phyloP scores from a whole-genome alignment of 768 basidiomycete species.

The Boletus pseudo-olivaceus region DNA sequence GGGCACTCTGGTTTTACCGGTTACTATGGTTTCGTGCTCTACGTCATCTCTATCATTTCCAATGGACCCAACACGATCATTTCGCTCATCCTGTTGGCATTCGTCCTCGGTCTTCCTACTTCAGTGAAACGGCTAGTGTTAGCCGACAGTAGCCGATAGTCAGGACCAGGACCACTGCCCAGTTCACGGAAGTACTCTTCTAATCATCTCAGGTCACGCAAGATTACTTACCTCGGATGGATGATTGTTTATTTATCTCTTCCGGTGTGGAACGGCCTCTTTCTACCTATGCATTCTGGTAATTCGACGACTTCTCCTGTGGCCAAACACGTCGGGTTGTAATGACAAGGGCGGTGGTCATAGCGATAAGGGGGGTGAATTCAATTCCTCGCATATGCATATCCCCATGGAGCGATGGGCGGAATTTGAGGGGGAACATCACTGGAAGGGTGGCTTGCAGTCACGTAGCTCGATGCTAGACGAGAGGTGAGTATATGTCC shows the following conservation, averaged over 20 bases:
- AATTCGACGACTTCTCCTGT: slow-evolving; percentile 98
- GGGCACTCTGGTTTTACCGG: slow-evolving; percentile 94
- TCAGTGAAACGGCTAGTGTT: too few relatives aligned
- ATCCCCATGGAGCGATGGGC: slow-evolving; percentile 99
- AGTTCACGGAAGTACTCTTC: too few relatives aligned
- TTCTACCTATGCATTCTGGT: slow-evolving; percentile 97
- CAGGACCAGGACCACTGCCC: too few relatives aligned
- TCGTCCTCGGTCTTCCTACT: slow-evolving; percentile 96
- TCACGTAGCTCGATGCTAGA: slow-evolving; percentile 79
- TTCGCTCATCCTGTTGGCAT: slow-evolving; percentile 86
- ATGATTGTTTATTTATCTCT: slow-evolving; percentile 94
- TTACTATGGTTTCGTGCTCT: slow-evolving; percentile 97
- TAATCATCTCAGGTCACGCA: slow-evolving; percentile 96
- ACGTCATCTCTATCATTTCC: slow-evolving; percentile 84
- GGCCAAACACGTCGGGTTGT: slow-evolving; percentile 84
- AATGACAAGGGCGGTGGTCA: slow-evolving; percentile 72
- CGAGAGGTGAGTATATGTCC: slow-evolving; percentile 48
- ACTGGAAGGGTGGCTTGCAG: slow-evolving; percentile 86
- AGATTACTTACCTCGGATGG: slow-evolving; percentile 94
- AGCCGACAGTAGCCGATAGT: too few relatives aligned
- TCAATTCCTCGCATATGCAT: slow-evolving; percentile 93
- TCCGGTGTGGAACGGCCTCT: slow-evolving; percentile 95
- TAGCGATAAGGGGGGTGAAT: slow-evolving; percentile 95
- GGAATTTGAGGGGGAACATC: slow-evolving; percentile 93
- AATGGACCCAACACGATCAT: slow-evolving; percentile 75